Conservation (phyloP, 2,329 filamentous ascomycete genomes). For the Alternaria postmessia region DNA sequence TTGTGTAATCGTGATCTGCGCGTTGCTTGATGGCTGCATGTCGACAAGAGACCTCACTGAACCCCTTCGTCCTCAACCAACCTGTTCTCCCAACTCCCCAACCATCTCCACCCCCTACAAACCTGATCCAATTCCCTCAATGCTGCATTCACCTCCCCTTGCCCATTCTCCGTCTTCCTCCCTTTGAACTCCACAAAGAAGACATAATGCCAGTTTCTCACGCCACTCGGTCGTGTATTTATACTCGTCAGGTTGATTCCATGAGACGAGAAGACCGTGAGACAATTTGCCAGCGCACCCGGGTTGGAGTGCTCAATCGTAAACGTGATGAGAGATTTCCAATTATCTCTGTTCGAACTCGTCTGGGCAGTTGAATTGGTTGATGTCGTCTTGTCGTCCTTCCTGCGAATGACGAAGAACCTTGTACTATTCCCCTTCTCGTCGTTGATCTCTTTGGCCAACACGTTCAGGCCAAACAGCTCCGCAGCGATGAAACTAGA, state of each 20-base stretch:
- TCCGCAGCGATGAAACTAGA: constrained; percentile 77
- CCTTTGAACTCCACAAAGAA: constrained; percentile 93
- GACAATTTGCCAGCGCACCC: constrained; percentile 81
- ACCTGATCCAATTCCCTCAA: constrained; percentile 66
- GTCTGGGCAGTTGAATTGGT: not conserved
- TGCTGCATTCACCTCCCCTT: constrained; percentile 65
- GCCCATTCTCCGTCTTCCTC: constrained; percentile 59
- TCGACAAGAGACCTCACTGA: not conserved
- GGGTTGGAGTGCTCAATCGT: constrained; percentile 79
- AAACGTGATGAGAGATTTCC: constrained; percentile 81
- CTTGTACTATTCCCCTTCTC: constrained; percentile 78
- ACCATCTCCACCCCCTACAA: constrained; percentile 71
- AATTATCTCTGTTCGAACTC: constrained; percentile 9
- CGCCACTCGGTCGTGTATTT: constrained; percentile 81
- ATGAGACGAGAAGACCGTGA: constrained; percentile 78
- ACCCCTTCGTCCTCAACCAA: not conserved
- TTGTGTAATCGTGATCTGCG: not conserved
- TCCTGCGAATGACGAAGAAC: constrained; percentile 69
- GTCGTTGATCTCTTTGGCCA: constrained; percentile 77
- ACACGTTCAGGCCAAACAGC: constrained; percentile 71
- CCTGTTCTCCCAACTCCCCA: constrained; percentile 69
- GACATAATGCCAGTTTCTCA: constrained; percentile 84
- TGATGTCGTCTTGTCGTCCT: not conserved
- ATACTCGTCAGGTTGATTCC: constrained; percentile 89
- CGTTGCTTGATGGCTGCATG: not conserved